Evolutionary conservation across 1,284 basidiomycete genomes (phyloP).

Genomic region (Cryptococcus depauperatus): DNA sequence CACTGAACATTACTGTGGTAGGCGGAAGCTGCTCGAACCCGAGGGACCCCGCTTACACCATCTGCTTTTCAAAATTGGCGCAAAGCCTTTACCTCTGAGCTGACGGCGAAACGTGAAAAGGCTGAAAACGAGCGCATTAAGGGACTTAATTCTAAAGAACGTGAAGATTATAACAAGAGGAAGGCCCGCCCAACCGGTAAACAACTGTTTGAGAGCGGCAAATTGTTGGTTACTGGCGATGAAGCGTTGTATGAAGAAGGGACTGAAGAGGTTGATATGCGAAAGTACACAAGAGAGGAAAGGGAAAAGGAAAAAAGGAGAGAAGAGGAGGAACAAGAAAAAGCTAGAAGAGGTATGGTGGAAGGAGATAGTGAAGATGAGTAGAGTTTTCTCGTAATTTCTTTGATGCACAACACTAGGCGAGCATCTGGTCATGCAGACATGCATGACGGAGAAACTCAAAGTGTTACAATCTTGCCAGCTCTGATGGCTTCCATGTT

Average conservation of each 20-base stretch:
- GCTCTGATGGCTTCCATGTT: conserved; percentile 16
- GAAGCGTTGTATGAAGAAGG: conserved; percentile 70
- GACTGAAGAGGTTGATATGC: conserved; percentile 72
- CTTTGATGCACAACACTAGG: conserved; percentile 5
- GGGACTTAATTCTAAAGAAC: conserved; percentile 68
- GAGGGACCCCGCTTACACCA: conserved; percentile 79
- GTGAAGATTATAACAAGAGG: conserved; percentile 73
- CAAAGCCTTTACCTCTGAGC: conserved; percentile 63
- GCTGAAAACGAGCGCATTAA: conserved; percentile 79
- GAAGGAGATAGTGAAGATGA: conserved; percentile 26
- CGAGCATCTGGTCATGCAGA: conserved; percentile 1
- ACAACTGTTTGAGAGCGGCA: conserved; percentile 77
- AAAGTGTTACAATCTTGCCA: conserved; percentile 8
- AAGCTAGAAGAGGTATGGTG: conserved; percentile 20
- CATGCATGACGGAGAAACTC: no score
- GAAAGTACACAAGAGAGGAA: conserved; percentile 68
- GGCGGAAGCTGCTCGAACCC: conserved; percentile 80
- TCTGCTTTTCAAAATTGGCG: conserved; percentile 79
- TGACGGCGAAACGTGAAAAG: conserved; percentile 53
- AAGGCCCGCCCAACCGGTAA: conserved; percentile 65
- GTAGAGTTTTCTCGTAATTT: conserved; percentile 9
- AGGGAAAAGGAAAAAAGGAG: conserved; percentile 56
- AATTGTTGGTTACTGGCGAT: conserved; percentile 59
- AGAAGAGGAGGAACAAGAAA: conserved; percentile 50
- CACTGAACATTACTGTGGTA: conserved; percentile 34